A percentile compares a stretch with the other conserved stretches of the same genome.
These are phyloP conservation scores for Ceratobasidium sp. DNA, from an alignment of 1,284 basidiomycete species.

Conservation along the genomic window DNA sequence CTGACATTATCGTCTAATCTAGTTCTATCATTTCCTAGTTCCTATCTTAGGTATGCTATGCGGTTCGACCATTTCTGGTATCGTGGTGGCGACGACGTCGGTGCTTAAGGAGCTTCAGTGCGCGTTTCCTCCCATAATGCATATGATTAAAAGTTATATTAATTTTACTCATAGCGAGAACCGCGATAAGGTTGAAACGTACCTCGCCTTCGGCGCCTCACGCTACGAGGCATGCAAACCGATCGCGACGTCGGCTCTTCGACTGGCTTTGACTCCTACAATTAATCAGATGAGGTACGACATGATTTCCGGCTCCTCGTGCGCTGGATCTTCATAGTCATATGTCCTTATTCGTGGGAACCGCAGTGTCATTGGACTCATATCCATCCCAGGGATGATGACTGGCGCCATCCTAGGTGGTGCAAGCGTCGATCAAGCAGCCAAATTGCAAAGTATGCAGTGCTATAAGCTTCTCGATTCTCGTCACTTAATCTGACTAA, in stretches of 20 bases:
- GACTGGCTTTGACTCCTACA: slow-evolving; percentile 78
- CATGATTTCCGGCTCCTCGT: not conserved
- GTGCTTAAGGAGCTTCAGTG: slow-evolving; percentile 74
- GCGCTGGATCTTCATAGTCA: not conserved
- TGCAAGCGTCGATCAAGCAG: slow-evolving; percentile 82
- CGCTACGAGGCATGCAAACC: slow-evolving; percentile 83
- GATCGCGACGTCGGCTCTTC: slow-evolving; percentile 78
- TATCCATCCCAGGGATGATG: slow-evolving; percentile 78
- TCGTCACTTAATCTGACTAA: not conserved
- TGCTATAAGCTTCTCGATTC: not conserved
- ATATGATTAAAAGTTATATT: not conserved
- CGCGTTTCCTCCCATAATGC: slow-evolving; percentile 48
- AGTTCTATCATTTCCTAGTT: slow-evolving; percentile 59
- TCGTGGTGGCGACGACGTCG: slow-evolving; percentile 73
- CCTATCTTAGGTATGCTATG: slow-evolving; percentile 90
- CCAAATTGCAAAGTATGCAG: slow-evolving; percentile 72
- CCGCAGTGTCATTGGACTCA: slow-evolving; percentile 79
- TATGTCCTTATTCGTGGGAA: slow-evolving; percentile 3
- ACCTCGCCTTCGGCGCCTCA: slow-evolving; percentile 81
- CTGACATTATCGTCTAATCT: not conserved
- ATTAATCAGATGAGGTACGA: slow-evolving; percentile 85
- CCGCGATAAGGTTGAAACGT: slow-evolving; percentile 82
- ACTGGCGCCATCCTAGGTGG: slow-evolving; percentile 89
- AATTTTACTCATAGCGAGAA: slow-evolving; percentile 68
- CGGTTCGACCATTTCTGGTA: slow-evolving; percentile 78